These are phyloP conservation scores for Irpex sp. DNA, from an alignment of 1,284 basidiomycete species.

Conservation along the genomic window DNA sequence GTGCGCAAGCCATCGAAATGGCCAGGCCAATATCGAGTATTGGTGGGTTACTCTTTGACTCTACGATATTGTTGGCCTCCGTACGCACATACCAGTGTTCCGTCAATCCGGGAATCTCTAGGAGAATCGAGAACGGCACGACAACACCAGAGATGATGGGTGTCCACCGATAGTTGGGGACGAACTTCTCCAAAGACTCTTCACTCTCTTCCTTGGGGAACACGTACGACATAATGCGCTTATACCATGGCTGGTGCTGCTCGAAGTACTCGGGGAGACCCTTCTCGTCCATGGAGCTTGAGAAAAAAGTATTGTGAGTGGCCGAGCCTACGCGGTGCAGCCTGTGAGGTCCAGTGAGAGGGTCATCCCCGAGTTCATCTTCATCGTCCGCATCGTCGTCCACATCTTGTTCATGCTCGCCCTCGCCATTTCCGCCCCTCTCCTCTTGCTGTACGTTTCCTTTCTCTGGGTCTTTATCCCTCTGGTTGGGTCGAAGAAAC, in stretches of 20 bases:
- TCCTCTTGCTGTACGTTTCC: not conserved
- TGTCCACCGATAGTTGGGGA: conserved; percentile 47
- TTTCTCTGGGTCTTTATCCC: conserved; percentile 7
- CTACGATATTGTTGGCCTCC: conserved; percentile 40
- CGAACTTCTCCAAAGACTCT: conserved; percentile 19
- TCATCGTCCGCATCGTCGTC: conserved; percentile 5
- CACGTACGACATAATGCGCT: conserved; percentile 20
- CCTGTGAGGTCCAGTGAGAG: conserved; percentile 1
- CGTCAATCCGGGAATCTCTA: conserved; percentile 78
- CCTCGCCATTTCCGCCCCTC: not conserved
- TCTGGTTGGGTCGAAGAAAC: not conserved
- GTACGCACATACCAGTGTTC: conserved; percentile 66
- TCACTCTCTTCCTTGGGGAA: conserved; percentile 22
- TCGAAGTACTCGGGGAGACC: not conserved
- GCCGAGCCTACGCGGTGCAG: conserved; percentile 8
- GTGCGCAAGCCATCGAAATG: conserved; percentile 65
- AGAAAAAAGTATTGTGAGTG: conserved; percentile 5
- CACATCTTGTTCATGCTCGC: not conserved
- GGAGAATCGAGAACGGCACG: conserved; percentile 75
- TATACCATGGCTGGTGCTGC: not conserved
- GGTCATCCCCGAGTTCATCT: conserved; percentile 1
- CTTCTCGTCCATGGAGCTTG: not conserved
- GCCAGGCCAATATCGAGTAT: conserved; percentile 62
- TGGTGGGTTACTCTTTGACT: conserved; percentile 49
- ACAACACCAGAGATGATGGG: conserved; percentile 70